These are phyloP conservation scores for Lecanicillium sp. DNA, from an alignment of 2,329 filamentous ascomycete genomes.

Conservation along the genomic window DNA sequence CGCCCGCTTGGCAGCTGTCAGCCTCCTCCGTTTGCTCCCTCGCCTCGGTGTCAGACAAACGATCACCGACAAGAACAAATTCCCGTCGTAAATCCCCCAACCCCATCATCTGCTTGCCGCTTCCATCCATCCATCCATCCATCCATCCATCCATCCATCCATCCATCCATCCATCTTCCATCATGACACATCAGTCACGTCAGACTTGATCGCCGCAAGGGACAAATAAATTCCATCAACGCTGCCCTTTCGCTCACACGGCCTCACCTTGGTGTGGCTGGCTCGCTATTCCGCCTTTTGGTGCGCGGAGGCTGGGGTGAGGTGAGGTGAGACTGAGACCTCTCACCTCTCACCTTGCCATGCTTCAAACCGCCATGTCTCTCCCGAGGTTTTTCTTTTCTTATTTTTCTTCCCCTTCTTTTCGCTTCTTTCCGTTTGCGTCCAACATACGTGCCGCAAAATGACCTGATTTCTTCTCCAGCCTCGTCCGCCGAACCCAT, in stretches of 20 bases:
- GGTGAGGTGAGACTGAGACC: slow-evolving; percentile 1
- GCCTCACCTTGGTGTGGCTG: neutral
- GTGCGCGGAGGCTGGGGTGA: too few relatives aligned
- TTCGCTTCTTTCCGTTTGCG: neutral
- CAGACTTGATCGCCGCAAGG: too few relatives aligned
- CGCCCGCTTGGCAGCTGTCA: slow-evolving; percentile 10
- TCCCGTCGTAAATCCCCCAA: neutral
- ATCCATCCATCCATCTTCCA: too few relatives aligned
- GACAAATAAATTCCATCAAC: neutral
- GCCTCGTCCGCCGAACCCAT: neutral
- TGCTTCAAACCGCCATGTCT: neutral
- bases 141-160: too few relatives aligned
- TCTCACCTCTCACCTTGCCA: neutral
- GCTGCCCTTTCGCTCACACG: neutral
- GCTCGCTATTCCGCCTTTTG: too few relatives aligned
- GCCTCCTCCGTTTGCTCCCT: neutral
- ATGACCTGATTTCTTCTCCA: neutral
- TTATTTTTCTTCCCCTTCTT: too few relatives aligned
- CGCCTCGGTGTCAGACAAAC: too few relatives aligned
- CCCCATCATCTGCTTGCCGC: too few relatives aligned
- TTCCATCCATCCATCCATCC: too few relatives aligned
- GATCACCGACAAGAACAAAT: too few relatives aligned
- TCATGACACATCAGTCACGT: too few relatives aligned
- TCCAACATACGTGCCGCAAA: neutral
- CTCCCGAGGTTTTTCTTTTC: too few relatives aligned